Evolutionary conservation across 768 basidiomycete species (phyloP).

Genomic region (Rossbeevera mucosa): DNA sequence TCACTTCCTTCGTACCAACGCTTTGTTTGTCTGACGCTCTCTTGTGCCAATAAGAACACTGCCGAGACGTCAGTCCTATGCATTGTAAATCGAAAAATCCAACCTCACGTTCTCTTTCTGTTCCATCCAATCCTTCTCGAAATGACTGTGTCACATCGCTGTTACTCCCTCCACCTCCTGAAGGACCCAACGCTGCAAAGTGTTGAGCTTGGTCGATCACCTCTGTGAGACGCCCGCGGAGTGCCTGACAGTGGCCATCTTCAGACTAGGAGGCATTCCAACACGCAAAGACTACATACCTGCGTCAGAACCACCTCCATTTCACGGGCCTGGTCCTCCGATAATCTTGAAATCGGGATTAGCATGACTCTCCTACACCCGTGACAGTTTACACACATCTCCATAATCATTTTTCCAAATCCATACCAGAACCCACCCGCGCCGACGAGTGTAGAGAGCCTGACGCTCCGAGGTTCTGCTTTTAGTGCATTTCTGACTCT

Average conservation of each 20-base stretch:
- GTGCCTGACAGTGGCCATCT: constrained; percentile 47
- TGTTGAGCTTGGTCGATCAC: constrained; percentile 86
- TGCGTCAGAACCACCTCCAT: constrained; percentile 69
- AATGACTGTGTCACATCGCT: constrained; percentile 69
- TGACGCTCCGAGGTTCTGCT: constrained; percentile 84
- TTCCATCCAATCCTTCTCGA: constrained; percentile 87
- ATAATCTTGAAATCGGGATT: constrained; percentile 47
- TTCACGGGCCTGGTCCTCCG: constrained; percentile 67
- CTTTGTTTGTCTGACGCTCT: constrained; percentile 72
- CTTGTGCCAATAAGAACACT: constrained; percentile 88
- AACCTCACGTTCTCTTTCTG: constrained; percentile 84
- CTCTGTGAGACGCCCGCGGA: constrained; percentile 71
- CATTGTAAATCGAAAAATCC: background rate
- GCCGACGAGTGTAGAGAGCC: constrained; percentile 77
- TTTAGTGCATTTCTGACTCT: constrained; percentile 83
- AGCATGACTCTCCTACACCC: background rate
- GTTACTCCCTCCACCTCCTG: constrained; percentile 47
- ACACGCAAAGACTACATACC: constrained; percentile 34
- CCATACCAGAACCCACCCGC: constrained; percentile 90
- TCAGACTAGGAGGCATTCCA: background rate
- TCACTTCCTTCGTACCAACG: constrained; percentile 80
- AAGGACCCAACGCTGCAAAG: constrained; percentile 66
- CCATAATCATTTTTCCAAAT: constrained; percentile 82
- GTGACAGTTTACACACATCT: constrained; percentile 50
- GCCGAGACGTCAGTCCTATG: constrained; percentile 7